Evolutionary conservation across 2,329 filamentous ascomycete genomes (phyloP).

Genomic region (Pyricularia sp.): DNA sequence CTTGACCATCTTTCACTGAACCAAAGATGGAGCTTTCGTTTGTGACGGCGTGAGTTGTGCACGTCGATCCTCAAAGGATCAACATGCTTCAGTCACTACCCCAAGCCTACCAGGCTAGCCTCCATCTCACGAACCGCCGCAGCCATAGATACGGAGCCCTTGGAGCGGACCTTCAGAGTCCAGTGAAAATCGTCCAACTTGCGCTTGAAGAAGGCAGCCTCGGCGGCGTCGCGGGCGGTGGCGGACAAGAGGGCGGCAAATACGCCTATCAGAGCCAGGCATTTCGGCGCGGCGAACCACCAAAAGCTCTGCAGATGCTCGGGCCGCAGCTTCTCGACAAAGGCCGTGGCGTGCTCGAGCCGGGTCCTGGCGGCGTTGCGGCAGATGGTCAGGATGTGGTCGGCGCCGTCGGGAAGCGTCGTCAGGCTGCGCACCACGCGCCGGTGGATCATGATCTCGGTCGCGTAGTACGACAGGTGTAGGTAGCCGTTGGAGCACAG

Average conservation of each 20-base stretch:
- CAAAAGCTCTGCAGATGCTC: constrained; percentile 36
- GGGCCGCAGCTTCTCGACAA: constrained; percentile 30
- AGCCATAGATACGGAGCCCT: constrained; percentile 27
- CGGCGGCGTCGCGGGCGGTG: constrained; percentile 24
- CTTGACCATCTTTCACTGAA: too few species aligned
- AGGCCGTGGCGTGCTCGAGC: constrained; percentile 28
- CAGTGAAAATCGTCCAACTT: constrained; percentile 30
- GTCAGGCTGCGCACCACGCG: constrained; percentile 35
- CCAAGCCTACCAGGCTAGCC: constrained; percentile 11
- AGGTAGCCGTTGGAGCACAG: constrained; percentile 30
- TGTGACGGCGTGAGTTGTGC: too few species aligned
- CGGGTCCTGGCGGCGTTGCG: constrained; percentile 28
- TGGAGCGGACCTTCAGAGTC: constrained; percentile 29
- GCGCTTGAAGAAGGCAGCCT: constrained; percentile 28
- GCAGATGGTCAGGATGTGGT: constrained; percentile 20
- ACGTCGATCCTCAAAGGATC: too few species aligned
- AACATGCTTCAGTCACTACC: constrained; percentile 5
- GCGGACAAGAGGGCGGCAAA: constrained; percentile 31
- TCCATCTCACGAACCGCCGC: constrained; percentile 29
- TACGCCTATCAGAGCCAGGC: constrained; percentile 31
- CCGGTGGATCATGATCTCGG: constrained; percentile 41
- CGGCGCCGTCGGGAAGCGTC: constrained; percentile 15
- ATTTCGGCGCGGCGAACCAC: constrained; percentile 33
- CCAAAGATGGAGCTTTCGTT: too few species aligned
- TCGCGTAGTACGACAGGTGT: constrained; percentile 40